A percentile compares a stretch with the other conserved stretches of the same genome.
Evolutionary conservation across 2,329 filamentous ascomycete species (phyloP).

Genomic region (Tolypocladium amazonense): DNA sequence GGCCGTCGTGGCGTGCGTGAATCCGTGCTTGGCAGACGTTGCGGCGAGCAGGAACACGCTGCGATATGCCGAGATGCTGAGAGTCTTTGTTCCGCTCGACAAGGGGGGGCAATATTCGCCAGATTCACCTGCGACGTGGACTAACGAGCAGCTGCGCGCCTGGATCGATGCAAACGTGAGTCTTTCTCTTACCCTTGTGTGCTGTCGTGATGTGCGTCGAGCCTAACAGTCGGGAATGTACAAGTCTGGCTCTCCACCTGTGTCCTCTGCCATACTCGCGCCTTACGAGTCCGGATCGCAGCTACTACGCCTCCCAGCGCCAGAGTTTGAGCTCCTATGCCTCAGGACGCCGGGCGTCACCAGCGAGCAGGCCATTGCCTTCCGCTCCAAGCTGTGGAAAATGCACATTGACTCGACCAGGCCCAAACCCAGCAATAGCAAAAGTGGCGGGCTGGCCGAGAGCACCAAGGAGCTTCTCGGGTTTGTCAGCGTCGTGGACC

Average conservation of each 20-base stretch:
- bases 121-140: conserved; percentile 25
- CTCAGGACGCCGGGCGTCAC: conserved; percentile 23
- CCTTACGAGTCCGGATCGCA: conserved; percentile 29
- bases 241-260: conserved; percentile 25
- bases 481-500: background rate
- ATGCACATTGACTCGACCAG: conserved; percentile 27
- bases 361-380: conserved; percentile 27
- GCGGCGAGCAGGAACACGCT: conserved; percentile 36
- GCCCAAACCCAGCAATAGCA: conserved; percentile 2
- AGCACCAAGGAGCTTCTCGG: conserved; percentile 1
- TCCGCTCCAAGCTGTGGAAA: conserved; percentile 31
- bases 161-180: conserved; percentile 32
- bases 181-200: background rate
- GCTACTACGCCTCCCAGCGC: conserved; percentile 25
- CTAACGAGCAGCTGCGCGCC: conserved; percentile 22
- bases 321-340: conserved; percentile 29
- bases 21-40: conserved; percentile 32
- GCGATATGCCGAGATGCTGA: conserved; percentile 36
- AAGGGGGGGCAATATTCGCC: conserved; percentile 12
- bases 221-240: background rate
- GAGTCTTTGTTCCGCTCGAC: conserved; percentile 22
- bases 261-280: conserved; percentile 23
- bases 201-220: conserved; percentile 4
- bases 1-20: conserved; percentile 35
- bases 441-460: background rate